A percentile compares a stretch with the other conserved stretches of the same genome.
Conservation (phyloP, 176 grass and related monocot genomes). For the Carex myosuroides region DNA sequence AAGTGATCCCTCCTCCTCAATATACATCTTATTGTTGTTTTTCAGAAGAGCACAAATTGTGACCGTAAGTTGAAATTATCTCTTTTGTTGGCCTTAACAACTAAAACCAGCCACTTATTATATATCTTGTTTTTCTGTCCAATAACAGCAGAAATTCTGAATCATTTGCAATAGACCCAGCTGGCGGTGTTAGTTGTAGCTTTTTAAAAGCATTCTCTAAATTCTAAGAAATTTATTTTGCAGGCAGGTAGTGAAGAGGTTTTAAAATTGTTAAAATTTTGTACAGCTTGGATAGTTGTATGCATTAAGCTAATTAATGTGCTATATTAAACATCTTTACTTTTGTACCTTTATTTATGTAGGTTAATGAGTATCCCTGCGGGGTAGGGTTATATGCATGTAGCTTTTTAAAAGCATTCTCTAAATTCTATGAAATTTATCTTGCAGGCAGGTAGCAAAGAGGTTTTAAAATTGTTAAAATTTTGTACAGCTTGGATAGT, state of each 20-base stretch:
- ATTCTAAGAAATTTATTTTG: neutral
- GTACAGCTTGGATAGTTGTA: neutral
- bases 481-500: neutral
- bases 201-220: neutral
- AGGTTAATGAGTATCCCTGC: slow-evolving; percentile 92
- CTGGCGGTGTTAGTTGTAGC: neutral
- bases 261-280: neutral
- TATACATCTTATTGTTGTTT: neutral
- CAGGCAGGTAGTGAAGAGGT: neutral
- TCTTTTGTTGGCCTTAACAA: neutral
- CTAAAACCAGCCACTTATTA: neutral
- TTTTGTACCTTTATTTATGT: slow-evolving; percentile 21
- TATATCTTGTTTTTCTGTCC: neutral
- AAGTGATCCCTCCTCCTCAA: too few relatives aligned
- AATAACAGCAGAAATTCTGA: neutral
- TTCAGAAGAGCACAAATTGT: neutral
- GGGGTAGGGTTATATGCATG: too few relatives aligned
- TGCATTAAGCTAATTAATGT: neutral
- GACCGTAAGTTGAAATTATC: neutral
- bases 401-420: neutral
- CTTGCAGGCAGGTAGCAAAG: neutral
- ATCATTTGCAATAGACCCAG: neutral
- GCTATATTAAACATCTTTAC: slow-evolving; percentile 6
- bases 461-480: neutral
- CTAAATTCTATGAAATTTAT: neutral